A percentile compares a stretch with the other conserved stretches of the same genome.
These are phyloP conservation scores for Desmodesmus armatus DNA, from an alignment of 139 green algal genomes.

Conservation along the genomic window DNA sequence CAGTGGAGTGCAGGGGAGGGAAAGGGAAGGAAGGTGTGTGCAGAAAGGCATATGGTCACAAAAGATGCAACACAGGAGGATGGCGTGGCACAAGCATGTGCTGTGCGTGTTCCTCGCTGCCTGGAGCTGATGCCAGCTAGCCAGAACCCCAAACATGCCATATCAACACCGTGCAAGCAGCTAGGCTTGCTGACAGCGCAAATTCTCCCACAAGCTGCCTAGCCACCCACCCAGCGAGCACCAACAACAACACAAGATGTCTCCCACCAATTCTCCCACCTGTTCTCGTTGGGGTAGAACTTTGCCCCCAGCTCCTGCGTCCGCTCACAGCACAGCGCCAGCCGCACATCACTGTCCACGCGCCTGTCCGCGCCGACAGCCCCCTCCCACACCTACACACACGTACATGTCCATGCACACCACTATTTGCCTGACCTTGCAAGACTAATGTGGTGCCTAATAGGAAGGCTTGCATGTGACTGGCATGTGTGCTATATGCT, in stretches of 20 bases:
- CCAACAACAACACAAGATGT: neutral
- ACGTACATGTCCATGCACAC: no score
- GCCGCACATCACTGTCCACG: slow-evolving; percentile 19
- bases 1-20: neutral
- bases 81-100: no score
- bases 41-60: no score
- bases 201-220: neutral
- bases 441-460: no score
- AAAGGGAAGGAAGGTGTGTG: no score
- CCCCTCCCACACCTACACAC: neutral
- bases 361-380: neutral
- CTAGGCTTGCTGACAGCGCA: neutral
- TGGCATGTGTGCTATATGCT: no score
- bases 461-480: no score
- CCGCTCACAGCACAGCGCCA: slow-evolving; percentile 52
- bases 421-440: no score
- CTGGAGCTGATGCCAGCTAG: no score
- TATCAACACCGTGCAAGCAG: neutral
- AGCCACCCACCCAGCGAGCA: neutral
- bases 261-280: slow-evolving; percentile 45
- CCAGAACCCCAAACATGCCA: neutral
- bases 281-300: slow-evolving; percentile 75
- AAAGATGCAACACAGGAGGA: no score
- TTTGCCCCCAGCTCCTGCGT: slow-evolving; percentile 62
- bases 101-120: no score